Base-by-base conservation (phyloP, 306 rosid genomes). In the Fagus sylvatica region DNA sequence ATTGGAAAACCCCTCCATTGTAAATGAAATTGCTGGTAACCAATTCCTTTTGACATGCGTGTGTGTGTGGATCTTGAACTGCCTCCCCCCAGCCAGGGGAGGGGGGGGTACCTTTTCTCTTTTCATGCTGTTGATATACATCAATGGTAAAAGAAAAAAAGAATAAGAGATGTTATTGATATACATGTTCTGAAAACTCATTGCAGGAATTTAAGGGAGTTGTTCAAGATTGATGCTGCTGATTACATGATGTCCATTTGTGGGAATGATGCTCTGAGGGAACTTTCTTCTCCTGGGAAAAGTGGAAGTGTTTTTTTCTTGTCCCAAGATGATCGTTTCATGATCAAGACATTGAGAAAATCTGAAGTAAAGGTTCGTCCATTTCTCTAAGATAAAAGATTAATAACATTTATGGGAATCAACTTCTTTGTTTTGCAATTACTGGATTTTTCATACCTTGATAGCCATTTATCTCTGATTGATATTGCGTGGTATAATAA, bases 241-340 rank as follows among this genome's bases (percentile, higher is more conserved):
- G 98, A 93, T 86, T 96, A 96, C 85, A 96, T 96, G 99, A 96
- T 96, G 97, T 93, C 99, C 76, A 93, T 96, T 77, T 96, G 99
- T 70, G 99, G 99, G 79, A 96, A 93, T 87, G 99, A 96, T 85
- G 91, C 99, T 76, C 89, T 96, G 37, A 90, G 99, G 83, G 98
- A 96, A 80, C 91, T 96, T 64, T 93, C 98, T 85, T 93, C 98
- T 81, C 98, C 99, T 41, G 99, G 99, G 81, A 95, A 95, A 87
- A 95, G 99, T 83, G 99, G 99, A 11, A 95, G 99, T 61, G 98
- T 95, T 78, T 95, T 95, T 84, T 95, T 95, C 86, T 80, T 93
- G 77, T 95, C 99, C 76, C 99, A 95, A 77, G 99, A 95, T 83
- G 99, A 95, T 75, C 97, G 93, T 59, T 95, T 95, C 89, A 95